Evolutionary conservation across 495 filamentous ascomycete species (phyloP).

Genomic region (Penicillium turbatum): DNA sequence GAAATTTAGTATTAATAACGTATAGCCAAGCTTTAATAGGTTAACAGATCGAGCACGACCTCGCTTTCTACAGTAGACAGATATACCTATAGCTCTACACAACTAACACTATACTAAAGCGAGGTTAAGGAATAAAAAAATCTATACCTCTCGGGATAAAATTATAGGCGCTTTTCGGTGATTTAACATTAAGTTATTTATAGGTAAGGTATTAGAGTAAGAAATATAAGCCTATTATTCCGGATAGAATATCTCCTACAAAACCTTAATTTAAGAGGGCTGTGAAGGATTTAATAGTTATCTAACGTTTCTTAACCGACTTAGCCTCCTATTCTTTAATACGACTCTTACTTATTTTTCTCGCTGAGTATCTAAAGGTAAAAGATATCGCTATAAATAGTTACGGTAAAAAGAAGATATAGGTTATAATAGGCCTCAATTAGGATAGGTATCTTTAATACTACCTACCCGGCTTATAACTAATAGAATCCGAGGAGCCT

Average conservation of each 20-base stretch:
- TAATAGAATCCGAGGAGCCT: too few relatives aligned
- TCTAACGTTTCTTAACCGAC: neutral
- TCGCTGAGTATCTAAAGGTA: neutral
- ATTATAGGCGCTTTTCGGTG: slow-evolving; percentile 5
- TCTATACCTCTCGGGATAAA: neutral
- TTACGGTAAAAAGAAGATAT: neutral
- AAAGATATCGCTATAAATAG: neutral
- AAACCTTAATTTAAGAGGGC: too few relatives aligned
- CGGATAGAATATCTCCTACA: neutral
- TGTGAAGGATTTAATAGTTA: neutral
- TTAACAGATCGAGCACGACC: neutral
- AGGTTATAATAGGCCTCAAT: too few relatives aligned
- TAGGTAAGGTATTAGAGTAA: neutral
- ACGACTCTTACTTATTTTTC: neutral
- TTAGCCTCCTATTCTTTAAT: neutral
- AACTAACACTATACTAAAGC: neutral
- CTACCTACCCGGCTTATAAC: too few relatives aligned
- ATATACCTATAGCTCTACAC: slow-evolving; percentile 1
- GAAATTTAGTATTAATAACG: too few relatives aligned
- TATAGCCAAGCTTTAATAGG: too few relatives aligned
- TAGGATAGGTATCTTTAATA: too few relatives aligned
- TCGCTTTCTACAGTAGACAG: slow-evolving; percentile 7
- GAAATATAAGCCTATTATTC: neutral
- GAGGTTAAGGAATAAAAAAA: neutral
- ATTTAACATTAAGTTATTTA: neutral